Conservation (phyloP, 2,329 filamentous ascomycete species). For the Botrytis galanthina region DNA sequence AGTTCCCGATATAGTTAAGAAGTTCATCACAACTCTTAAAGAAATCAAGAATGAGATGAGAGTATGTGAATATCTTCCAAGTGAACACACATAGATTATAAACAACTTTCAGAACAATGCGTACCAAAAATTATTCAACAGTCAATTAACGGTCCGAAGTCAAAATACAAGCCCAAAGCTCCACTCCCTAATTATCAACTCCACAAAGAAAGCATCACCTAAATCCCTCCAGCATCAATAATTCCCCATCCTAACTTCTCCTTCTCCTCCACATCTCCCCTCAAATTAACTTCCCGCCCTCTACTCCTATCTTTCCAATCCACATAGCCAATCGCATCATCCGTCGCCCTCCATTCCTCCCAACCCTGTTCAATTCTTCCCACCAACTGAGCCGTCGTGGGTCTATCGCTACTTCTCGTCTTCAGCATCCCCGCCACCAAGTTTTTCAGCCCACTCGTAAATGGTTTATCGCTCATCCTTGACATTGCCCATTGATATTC, state of each 20-base stretch:
- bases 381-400: slow-evolving; percentile 26
- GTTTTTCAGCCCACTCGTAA: slow-evolving; percentile 27
- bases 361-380: slow-evolving; percentile 28
- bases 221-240: not conserved
- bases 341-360: slow-evolving; percentile 30
- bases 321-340: slow-evolving; percentile 29
- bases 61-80: too few relatives aligned
- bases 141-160: not conserved
- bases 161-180: not conserved
- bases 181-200: too few relatives aligned
- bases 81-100: not conserved
- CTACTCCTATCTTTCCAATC: slow-evolving; percentile 23
- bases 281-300: slow-evolving; percentile 1
- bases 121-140: rapidly evolving
- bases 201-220: not conserved
- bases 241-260: slow-evolving; percentile 3
- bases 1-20: slow-evolving; percentile 37
- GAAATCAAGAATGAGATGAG: not conserved
- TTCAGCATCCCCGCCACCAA: slow-evolving; percentile 32
- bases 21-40: slow-evolving; percentile 30
- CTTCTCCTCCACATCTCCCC: not conserved
- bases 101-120: not conserved
- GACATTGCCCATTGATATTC: slow-evolving; percentile 33
- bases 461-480: slow-evolving; percentile 32
- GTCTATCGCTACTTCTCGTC: slow-evolving; percentile 24